Evolutionary conservation across 257 asterid genomes (phyloP).

Genomic region (Cinchona pubescens): DNA sequence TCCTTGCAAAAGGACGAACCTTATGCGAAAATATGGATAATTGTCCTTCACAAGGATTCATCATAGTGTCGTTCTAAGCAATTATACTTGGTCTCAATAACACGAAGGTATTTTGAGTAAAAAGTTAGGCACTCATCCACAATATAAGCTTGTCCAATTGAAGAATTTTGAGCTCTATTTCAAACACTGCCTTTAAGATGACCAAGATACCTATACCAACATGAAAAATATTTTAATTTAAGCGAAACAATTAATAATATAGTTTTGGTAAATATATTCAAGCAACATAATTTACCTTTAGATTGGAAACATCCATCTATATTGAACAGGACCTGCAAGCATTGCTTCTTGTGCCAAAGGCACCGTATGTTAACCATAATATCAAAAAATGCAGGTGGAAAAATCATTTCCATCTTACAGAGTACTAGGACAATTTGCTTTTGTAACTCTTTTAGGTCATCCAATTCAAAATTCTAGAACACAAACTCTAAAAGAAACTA

Average conservation of each 20-base stretch:
- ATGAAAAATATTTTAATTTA: neutral
- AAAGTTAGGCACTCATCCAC: neutral
- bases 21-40: too few species aligned
- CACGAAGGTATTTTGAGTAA: neutral
- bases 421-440: neutral
- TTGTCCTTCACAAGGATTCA: too few species aligned
- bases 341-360: neutral
- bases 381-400: conserved; percentile 3
- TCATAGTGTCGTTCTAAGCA: too few species aligned
- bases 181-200: neutral
- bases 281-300: neutral
- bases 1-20: too few species aligned
- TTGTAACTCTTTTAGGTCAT: neutral
- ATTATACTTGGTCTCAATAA: neutral
- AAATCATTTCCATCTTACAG: neutral
- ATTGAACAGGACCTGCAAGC: neutral
- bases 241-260: neutral
- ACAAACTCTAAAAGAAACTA: neutral
- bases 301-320: conserved; percentile 1
- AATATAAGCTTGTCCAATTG: neutral
- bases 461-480: neutral
- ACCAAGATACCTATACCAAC: neutral
- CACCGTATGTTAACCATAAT: neutral
- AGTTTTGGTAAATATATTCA: neutral
- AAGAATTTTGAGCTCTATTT: neutral